phyloP scores from a whole-genome alignment of 2,329 filamentous ascomycete genomes.

The Lachnellula cervina region DNA sequence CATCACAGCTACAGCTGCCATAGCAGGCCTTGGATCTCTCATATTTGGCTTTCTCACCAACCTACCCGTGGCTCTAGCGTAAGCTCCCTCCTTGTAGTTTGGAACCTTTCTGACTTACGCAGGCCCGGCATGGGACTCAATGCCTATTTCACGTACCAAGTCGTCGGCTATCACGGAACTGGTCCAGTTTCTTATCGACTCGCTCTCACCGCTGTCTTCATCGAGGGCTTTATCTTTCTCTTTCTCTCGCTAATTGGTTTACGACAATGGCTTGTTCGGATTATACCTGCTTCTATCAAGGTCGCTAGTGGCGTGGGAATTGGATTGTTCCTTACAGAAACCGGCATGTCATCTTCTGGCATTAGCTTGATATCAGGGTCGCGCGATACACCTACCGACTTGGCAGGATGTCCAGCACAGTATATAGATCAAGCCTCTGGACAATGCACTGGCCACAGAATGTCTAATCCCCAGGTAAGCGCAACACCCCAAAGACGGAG shows the following conservation, averaged over 20 bases:
- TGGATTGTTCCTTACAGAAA: constrained; percentile 58
- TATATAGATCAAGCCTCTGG: constrained; percentile 43
- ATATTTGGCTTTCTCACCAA: constrained; percentile 78
- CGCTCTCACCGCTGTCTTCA: constrained; percentile 59
- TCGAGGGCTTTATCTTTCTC: constrained; percentile 61
- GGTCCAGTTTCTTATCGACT: constrained; percentile 54
- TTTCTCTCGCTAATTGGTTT: constrained; percentile 61
- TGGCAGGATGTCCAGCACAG: constrained; percentile 67
- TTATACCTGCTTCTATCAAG: constrained; percentile 61
- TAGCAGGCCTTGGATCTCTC: constrained; percentile 70
- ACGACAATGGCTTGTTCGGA: constrained; percentile 66
- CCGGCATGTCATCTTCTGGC: constrained; percentile 70
- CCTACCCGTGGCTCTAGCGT: constrained; percentile 71
- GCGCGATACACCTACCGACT: constrained; percentile 65
- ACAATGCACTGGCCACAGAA: constrained; percentile 56
- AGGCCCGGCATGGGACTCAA: constrained; percentile 66
- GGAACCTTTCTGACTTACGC: not conserved
- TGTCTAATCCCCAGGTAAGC: constrained; percentile 67
- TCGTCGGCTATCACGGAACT: constrained; percentile 55
- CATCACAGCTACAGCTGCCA: constrained; percentile 77
- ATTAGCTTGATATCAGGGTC: constrained; percentile 74
- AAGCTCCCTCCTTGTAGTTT: constrained; percentile 31
- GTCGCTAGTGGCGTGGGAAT: constrained; percentile 62
- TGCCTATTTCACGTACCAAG: constrained; percentile 64
- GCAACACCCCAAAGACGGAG: not conserved